A percentile compares a stretch with the other conserved stretches of the same genome.
These are phyloP conservation scores for Epichloe sylvatica DNA, from an alignment of 2,329 filamentous ascomycete genomes.

Conservation along the genomic window DNA sequence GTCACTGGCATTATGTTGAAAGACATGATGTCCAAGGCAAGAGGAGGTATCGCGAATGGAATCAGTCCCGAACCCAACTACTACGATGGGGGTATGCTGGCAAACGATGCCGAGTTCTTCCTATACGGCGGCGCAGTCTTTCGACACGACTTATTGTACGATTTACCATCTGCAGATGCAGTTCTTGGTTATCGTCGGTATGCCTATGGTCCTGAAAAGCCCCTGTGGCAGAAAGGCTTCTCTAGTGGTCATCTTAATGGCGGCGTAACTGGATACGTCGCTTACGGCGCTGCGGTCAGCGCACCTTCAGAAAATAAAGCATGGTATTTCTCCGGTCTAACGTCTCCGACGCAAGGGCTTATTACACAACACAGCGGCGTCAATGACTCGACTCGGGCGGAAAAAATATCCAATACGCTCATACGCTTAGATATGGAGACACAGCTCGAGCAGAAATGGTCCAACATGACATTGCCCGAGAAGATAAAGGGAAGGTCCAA, in stretches of 20 bases:
- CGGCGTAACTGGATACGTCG: constrained; percentile 45
- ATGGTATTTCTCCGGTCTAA: constrained; percentile 57
- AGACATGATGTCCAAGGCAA: constrained; percentile 31
- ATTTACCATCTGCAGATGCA: constrained; percentile 26
- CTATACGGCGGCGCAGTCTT: constrained; percentile 46
- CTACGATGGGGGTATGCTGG: constrained; percentile 49
- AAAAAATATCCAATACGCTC: constrained; percentile 39
- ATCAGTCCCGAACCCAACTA: constrained; percentile 43
- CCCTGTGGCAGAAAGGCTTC: constrained; percentile 31
- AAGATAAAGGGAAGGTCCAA: constrained; percentile 42
- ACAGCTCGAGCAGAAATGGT: constrained; percentile 39
- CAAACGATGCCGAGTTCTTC: constrained; percentile 49
- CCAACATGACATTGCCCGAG: constrained; percentile 38
- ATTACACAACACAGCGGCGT: constrained; percentile 25
- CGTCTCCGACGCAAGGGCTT: constrained; percentile 32
- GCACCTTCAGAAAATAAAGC: constrained; percentile 57
- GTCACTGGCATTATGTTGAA: constrained; percentile 35
- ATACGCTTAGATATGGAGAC: constrained; percentile 46
- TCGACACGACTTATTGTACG: constrained; percentile 19
- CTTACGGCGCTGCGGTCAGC: constrained; percentile 48
- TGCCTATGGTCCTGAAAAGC: constrained; percentile 33
- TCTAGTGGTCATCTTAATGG: constrained; percentile 24
- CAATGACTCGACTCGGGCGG: constrained; percentile 24
- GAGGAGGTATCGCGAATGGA: constrained; percentile 31
- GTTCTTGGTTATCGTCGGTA: constrained; percentile 39